These are phyloP conservation scores for Auricularia sp. DNA, from an alignment of 768 basidiomycete genomes.

Conservation along the genomic window DNA sequence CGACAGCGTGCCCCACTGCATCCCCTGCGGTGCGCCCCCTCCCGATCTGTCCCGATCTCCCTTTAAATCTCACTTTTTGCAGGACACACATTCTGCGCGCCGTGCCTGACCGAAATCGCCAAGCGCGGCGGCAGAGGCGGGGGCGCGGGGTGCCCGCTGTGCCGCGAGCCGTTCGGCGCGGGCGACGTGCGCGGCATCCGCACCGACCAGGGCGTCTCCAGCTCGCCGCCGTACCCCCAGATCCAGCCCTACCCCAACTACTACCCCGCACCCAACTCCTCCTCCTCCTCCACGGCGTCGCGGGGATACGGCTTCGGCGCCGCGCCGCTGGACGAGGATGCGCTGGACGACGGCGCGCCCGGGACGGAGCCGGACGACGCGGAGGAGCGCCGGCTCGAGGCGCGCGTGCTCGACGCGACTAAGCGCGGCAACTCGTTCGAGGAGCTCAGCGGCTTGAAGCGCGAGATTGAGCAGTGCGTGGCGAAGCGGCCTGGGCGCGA, in stretches of 20 bases:
- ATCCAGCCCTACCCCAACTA: constrained; percentile 1
- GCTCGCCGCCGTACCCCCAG: constrained; percentile 46
- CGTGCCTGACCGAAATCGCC: constrained; percentile 69
- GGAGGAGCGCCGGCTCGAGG: constrained; percentile 61
- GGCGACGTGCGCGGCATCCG: constrained; percentile 68
- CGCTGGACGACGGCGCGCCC: constrained; percentile 21
- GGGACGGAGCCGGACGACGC: constrained; percentile 9
- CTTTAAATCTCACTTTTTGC: background rate
- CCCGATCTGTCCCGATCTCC: constrained; percentile 7
- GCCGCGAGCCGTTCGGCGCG: constrained; percentile 62
- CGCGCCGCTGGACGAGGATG: constrained; percentile 18
- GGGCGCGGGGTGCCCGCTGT: constrained; percentile 74
- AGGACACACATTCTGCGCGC: constrained; percentile 76
- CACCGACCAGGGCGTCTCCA: constrained; percentile 49
- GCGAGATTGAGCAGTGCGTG: constrained; percentile 72
- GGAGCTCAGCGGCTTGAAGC: constrained; percentile 67
- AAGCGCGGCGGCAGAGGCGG: constrained; percentile 56
- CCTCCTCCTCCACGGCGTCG: background rate
- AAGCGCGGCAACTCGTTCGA: constrained; percentile 82
- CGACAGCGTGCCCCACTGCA: constrained; percentile 65
- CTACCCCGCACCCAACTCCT: background rate
- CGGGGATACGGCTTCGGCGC: background rate
- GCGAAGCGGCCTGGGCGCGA: constrained; percentile 43
- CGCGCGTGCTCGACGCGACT: constrained; percentile 68
- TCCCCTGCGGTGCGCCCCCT: constrained; percentile 60